Conservation (phyloP, 2,329 filamentous ascomycete species). For the Hymenoscyphus albidus region DNA sequence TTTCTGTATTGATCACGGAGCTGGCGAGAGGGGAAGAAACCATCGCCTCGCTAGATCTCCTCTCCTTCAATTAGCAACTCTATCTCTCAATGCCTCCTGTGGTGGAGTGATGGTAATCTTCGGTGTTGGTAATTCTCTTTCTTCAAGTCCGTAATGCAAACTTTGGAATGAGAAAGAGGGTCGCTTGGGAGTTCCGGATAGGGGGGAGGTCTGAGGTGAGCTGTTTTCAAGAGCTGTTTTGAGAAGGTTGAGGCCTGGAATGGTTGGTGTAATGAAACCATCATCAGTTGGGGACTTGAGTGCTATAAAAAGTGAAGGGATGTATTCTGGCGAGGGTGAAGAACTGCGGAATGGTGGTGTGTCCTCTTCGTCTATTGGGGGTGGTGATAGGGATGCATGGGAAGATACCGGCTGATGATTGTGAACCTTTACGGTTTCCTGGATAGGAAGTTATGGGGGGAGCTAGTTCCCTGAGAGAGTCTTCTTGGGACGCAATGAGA, state of each 20-base stretch:
- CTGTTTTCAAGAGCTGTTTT: neutral
- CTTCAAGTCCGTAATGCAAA: neutral
- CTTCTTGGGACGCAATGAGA: neutral
- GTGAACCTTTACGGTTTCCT: neutral
- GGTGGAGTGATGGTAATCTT: neutral
- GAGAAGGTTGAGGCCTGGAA: neutral
- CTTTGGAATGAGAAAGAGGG: too few relatives aligned
- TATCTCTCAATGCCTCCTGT: neutral
- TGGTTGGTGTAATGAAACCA: neutral
- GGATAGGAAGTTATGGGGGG: neutral
- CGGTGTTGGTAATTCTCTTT: too few relatives aligned
- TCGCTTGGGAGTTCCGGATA: neutral
- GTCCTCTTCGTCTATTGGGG: neutral
- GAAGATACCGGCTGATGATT: neutral
- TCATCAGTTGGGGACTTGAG: neutral
- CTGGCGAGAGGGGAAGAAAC: neutral
- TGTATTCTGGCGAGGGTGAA: neutral
- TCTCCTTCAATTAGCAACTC: neutral
- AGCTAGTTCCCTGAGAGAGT: neutral
- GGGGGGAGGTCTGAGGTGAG: neutral
- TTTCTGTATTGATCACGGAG: neutral
- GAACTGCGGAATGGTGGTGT: neutral
- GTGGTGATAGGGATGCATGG: neutral
- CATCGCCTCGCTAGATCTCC: neutral
- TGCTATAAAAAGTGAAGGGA: neutral